Conservation (phyloP, 164 flowering plant species). For the Vitis amurensis region DNA sequence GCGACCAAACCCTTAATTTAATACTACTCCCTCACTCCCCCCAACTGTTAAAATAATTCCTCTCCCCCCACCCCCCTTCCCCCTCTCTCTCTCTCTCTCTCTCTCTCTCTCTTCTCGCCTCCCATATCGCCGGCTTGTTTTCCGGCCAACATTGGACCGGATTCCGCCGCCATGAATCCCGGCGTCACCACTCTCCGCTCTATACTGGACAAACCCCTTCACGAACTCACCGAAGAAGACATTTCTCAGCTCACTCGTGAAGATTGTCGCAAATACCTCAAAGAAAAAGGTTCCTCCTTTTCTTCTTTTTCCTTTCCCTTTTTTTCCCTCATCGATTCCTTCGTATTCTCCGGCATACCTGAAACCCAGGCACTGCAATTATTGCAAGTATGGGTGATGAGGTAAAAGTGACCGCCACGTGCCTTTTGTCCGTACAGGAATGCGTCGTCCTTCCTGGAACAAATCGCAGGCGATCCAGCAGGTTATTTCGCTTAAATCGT, state of each 20-base stretch:
- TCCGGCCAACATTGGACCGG: conserved; percentile 11
- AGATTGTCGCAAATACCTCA: conserved; percentile 91
- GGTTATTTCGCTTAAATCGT: conserved; percentile 69
- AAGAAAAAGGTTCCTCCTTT: conserved; percentile 63
- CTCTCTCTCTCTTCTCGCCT: not conserved
- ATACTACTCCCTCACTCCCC: conserved; percentile 1
- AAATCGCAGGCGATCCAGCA: conserved; percentile 95
- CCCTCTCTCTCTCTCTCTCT: too few relatives aligned
- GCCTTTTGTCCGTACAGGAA: conserved; percentile 42
- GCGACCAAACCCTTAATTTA: conserved; percentile 8
- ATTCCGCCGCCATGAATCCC: conserved; percentile 40
- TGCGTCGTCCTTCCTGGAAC: conserved; percentile 95
- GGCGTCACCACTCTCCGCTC: conserved; percentile 44
- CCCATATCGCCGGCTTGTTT: conserved; percentile 4
- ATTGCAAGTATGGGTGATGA: not conserved
- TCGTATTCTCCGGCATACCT: conserved; percentile 8
- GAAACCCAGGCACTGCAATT: not conserved
- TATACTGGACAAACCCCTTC: conserved; percentile 77
- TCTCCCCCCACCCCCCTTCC: not conserved
- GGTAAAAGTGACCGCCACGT: conserved; percentile 10
- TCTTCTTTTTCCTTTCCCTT: not conserved
- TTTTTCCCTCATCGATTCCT: not conserved
- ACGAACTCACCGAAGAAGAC: conserved; percentile 85
- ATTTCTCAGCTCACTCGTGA: conserved; percentile 97
- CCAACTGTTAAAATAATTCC: not conserved